phyloP scores from a whole-genome alignment of 371 early-diverging fungal species.

The Encephalitozoon cuniculi region DNA sequence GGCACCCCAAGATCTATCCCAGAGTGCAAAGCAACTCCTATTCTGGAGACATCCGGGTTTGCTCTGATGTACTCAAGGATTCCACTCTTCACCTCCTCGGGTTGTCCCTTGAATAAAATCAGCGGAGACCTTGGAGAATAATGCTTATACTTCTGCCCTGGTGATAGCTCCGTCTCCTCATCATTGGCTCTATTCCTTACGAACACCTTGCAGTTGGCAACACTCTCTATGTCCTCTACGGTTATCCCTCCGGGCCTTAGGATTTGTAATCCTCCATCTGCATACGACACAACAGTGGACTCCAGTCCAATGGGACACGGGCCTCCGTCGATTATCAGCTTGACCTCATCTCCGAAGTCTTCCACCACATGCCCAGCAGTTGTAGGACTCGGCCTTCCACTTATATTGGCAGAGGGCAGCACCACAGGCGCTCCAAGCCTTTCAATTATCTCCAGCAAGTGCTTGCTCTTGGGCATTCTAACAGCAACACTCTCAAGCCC shows the following conservation, averaged over 20 bases:
- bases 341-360: constrained; percentile 74
- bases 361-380: constrained; percentile 75
- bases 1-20: not conserved
- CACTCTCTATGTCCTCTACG: constrained; percentile 65
- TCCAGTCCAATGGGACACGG: constrained; percentile 82
- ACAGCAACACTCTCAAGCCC: constrained; percentile 80
- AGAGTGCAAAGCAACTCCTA: constrained; percentile 17
- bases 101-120: constrained; percentile 37
- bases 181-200: not conserved
- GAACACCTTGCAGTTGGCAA: not conserved
- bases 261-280: constrained; percentile 67
- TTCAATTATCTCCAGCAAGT: constrained; percentile 76
- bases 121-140: constrained; percentile 71
- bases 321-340: constrained; percentile 81
- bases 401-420: constrained; percentile 96
- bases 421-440: constrained; percentile 79
- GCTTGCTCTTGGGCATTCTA: constrained; percentile 81
- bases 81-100: not conserved
- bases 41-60: not conserved
- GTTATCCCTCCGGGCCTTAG: constrained; percentile 95
- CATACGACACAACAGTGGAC: constrained; percentile 78
- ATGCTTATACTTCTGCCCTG: constrained; percentile 97
- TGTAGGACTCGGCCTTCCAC: constrained; percentile 88
- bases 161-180: constrained; percentile 68
- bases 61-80: not conserved